These are phyloP conservation scores for Clitocybe nebularis DNA, from an alignment of 1,284 basidiomycete genomes.

Conservation along the genomic window DNA sequence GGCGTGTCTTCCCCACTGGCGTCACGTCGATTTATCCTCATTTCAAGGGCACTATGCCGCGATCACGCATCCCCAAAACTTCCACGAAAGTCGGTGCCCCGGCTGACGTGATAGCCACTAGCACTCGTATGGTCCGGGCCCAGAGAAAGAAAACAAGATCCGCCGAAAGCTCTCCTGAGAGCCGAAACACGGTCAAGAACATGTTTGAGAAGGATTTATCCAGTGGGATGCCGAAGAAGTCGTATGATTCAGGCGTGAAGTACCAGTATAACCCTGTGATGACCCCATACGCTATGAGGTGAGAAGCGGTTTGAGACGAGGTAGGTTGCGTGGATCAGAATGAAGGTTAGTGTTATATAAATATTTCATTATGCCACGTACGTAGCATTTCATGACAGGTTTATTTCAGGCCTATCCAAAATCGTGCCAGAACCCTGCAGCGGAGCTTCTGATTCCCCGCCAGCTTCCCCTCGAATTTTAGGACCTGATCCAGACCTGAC, in stretches of 20 bases:
- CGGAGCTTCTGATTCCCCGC: conserved; percentile 55
- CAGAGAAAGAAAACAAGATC: conserved; percentile 33
- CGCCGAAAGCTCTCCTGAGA: conserved; percentile 23
- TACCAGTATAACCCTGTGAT: conserved; percentile 16
- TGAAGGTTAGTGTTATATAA: not conserved
- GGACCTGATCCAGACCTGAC: no score
- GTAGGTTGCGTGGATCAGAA: conserved; percentile 19
- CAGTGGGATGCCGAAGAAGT: conserved; percentile 17
- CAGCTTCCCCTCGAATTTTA: conserved; percentile 34
- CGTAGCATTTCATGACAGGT: conserved; percentile 38
- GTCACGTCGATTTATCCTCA: conserved; percentile 43
- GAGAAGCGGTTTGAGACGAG: conserved; percentile 17
- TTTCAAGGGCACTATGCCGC: conserved; percentile 33
- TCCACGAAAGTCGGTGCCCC: conserved; percentile 40
- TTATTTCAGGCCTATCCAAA: conserved; percentile 38
- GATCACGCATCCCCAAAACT: conserved; percentile 38
- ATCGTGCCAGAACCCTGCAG: conserved; percentile 47
- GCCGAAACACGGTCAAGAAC: conserved; percentile 28
- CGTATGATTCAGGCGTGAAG: conserved; percentile 19
- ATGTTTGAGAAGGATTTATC: conserved; percentile 20
- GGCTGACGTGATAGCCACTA: conserved; percentile 12
- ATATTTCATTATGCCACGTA: not conserved
- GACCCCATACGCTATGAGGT: conserved; percentile 17
- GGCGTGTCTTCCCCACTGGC: conserved; percentile 37
- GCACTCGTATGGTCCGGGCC: conserved; percentile 17